A percentile compares a stretch with the other conserved stretches of the same genome.
These are phyloP conservation scores for Stentor coeruleus DNA, from an alignment of 73 alveolate species.

Conservation along the genomic window DNA sequence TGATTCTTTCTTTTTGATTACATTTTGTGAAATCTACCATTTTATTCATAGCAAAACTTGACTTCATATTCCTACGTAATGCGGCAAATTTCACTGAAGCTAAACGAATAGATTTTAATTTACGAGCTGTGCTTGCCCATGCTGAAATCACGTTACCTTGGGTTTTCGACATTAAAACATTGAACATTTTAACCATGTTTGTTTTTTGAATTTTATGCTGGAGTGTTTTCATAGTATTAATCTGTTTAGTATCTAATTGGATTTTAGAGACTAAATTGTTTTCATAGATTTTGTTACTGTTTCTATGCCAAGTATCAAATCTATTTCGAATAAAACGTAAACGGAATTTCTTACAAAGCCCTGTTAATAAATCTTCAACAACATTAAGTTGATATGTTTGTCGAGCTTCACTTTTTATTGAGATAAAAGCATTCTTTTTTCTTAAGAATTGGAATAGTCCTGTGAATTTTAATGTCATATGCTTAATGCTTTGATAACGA, in stretches of 20 bases:
- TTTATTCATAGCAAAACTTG: not conserved
- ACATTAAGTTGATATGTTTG: not conserved
- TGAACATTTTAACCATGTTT: not conserved
- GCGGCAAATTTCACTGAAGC: not conserved
- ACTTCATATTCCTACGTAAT: not conserved
- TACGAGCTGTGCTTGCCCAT: not conserved
- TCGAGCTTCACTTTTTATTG: not conserved
- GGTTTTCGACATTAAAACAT: not conserved
- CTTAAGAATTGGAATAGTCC: not conserved
- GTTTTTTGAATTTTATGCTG: not conserved
- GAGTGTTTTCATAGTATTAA: not conserved
- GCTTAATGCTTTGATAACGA: not conserved
- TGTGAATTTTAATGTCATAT: not conserved
- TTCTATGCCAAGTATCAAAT: slow-evolving; percentile 18
- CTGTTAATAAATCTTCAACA: not conserved
- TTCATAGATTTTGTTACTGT: not conserved
- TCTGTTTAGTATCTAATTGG: not conserved
- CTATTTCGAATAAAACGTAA: not conserved
- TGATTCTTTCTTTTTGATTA: not conserved
- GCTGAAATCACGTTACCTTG: not conserved
- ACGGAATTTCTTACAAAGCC: not conserved
- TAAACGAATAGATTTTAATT: not conserved
- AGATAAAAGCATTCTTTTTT: not conserved
- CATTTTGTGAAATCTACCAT: not conserved
- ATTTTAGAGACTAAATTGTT: not conserved